phyloP scores from a whole-genome alignment of 305 asterid species.

The Petunia hybrid region DNA sequence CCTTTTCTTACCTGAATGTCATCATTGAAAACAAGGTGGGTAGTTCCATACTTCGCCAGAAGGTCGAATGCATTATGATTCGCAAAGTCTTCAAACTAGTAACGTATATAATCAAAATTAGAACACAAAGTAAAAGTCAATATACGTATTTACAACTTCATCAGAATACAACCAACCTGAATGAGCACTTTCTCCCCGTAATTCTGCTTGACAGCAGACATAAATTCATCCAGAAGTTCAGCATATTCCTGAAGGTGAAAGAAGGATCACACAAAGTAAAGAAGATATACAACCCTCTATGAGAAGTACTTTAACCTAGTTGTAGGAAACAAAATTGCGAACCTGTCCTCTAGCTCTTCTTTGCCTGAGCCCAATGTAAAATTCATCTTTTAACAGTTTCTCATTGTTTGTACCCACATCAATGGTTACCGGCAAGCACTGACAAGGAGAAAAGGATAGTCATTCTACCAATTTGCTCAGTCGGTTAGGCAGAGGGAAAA shows the following conservation, averaged over 20 bases:
- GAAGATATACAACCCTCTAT: constrained; percentile 6
- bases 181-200: constrained; percentile 97
- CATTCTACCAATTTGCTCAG: neutral
- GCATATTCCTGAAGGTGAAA: constrained; percentile 74
- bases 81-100: constrained; percentile 97
- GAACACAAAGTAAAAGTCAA: constrained; percentile 29
- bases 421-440: constrained; percentile 95
- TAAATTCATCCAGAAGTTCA: constrained; percentile 87
- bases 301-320: constrained; percentile 6
- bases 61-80: constrained; percentile 98
- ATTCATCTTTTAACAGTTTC: constrained; percentile 79
- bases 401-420: constrained; percentile 97
- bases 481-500: constrained; percentile 3
- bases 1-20: constrained; percentile 78
- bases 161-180: constrained; percentile 59
- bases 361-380: constrained; percentile 91
- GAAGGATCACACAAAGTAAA: neutral
- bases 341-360: constrained; percentile 98
- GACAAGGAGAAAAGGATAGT: constrained; percentile 35
- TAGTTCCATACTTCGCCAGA: constrained; percentile 80
- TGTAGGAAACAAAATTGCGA: constrained; percentile 30
- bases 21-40: constrained; percentile 94
- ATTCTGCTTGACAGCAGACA: constrained; percentile 89
- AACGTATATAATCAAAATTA: constrained; percentile 35
- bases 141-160: constrained; percentile 24